phyloP scores from a whole-genome alignment of 768 basidiomycete genomes.

The Panellus pusillus region DNA sequence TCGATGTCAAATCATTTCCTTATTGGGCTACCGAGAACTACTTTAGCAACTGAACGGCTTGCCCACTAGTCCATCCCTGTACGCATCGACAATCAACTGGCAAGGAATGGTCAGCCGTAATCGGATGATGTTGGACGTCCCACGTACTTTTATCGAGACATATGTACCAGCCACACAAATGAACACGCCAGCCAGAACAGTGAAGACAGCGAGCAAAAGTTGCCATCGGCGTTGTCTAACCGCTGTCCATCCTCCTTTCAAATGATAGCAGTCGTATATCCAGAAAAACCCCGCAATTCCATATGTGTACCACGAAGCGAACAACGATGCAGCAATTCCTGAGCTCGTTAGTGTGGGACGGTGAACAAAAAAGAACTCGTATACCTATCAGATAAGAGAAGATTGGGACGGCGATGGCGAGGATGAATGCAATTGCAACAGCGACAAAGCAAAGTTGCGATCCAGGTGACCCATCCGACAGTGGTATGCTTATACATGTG shows the following conservation, averaged over 20 bases:
- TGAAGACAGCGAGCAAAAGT: constrained; percentile 39
- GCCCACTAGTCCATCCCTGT: constrained; percentile 40
- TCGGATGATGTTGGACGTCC: background rate
- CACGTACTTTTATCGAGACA: constrained; percentile 48
- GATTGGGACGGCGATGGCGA: constrained; percentile 53
- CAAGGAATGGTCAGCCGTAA: background rate
- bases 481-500: constrained; percentile 53
- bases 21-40: too few relatives aligned
- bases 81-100: constrained; percentile 49
- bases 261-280: constrained; percentile 48
- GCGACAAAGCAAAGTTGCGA: constrained; percentile 40
- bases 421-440: constrained; percentile 42
- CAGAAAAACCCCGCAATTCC: constrained; percentile 56
- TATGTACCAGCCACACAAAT: constrained; percentile 55
- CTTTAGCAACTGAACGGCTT: constrained; percentile 46
- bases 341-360: background rate
- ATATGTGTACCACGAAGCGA: constrained; percentile 62
- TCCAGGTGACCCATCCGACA: constrained; percentile 52
- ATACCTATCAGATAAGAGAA: constrained; percentile 50
- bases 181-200: constrained; percentile 49
- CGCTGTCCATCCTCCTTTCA: constrained; percentile 36
- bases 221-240: constrained; percentile 34
- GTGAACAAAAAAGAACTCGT: background rate
- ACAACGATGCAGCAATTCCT: constrained; percentile 50
- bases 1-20: too few relatives aligned